Evolutionary conservation across 176 grass and related monocot species (phyloP), one percentile per base, ranked within the genome.

Genomic region (Avena sativa): DNA sequence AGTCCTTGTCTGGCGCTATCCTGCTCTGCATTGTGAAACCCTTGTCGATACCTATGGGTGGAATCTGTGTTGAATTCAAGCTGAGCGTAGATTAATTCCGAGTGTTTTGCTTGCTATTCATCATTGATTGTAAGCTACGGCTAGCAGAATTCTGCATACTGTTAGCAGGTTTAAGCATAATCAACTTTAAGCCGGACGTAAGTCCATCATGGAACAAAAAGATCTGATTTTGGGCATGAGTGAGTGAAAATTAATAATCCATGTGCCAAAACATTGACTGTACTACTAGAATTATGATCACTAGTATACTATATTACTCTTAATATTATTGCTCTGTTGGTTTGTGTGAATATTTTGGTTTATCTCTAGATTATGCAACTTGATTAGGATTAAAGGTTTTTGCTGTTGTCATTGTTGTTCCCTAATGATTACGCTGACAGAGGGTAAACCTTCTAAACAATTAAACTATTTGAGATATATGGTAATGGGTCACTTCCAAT

Each of bases 401-500:
- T 66, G 4, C 21, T 32, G 26, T 66, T 66, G 26, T 15, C 13
- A 1, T 34, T 32, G 26, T 34, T 66, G 2, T 32, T 20, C 55
- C 17, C 17, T 32, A 20, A 23, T 62, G 9, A 71, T 69, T 50
- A 69, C 30, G 79, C 20, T 87, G 28, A 80, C 12, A 14, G 38
- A 79, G 49, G 19, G 57, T 20, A 70, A 68, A 66, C 12, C 12
- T 79, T 36, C 14, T 79, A 84, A 50, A 57, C 36, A 79, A 16
- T 1, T 68, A 47, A 87, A 12, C 43, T 11, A 87, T 28, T 40
- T 26, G 23, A 50, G 19, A 76, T 81, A 58, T 66, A 28, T 60
- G 62, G 63, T 15, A 84, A 57, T 5, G 8, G 30, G 43, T 30
- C 21, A 81, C 25, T 57, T 60, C 15, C 3, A 20, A 75, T 13